Conservation (phyloP, 768 basidiomycete species). For the Coprinopsis sp. region DNA sequence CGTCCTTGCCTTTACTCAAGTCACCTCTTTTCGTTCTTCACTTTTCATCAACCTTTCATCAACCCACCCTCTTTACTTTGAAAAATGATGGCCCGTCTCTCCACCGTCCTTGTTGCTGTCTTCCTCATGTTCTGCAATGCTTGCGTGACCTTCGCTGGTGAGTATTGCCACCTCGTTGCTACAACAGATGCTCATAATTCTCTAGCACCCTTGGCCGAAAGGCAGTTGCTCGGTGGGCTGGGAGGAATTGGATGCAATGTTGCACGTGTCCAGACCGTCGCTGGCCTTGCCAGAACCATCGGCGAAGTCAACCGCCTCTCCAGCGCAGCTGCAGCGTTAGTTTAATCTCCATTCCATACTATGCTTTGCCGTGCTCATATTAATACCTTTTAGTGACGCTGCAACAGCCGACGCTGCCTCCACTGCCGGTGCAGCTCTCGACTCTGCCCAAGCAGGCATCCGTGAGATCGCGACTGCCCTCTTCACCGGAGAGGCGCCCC, state of each 20-base stretch:
- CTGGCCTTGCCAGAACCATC: constrained; percentile 18
- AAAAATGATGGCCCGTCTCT: constrained; percentile 14
- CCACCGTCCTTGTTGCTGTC: constrained; percentile 8
- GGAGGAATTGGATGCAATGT: constrained; percentile 18
- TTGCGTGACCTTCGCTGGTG: not conserved
- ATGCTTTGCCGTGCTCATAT: no score
- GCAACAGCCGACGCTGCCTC: constrained; percentile 17
- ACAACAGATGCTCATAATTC: not conserved
- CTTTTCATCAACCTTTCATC: not conserved
- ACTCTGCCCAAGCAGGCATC: constrained; percentile 20
- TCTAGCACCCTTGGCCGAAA: constrained; percentile 7
- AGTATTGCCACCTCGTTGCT: not conserved
- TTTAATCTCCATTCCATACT: not conserved
- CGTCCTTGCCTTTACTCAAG: not conserved
- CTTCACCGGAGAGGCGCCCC: constrained; percentile 16
- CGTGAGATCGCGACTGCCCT: constrained; percentile 20
- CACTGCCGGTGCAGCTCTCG: constrained; percentile 18
- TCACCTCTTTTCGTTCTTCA: not conserved
- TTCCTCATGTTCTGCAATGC: not conserved
- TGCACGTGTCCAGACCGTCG: constrained; percentile 22
- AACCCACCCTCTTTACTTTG: not conserved
- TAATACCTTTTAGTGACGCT: constrained; percentile 15
- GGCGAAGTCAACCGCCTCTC: constrained; percentile 18
- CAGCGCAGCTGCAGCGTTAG: constrained; percentile 15
- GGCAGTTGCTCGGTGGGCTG: constrained; percentile 7